Conservation (phyloP, 371 early-diverging fungal genomes). For the Syncephalis plumigaleata region DNA sequence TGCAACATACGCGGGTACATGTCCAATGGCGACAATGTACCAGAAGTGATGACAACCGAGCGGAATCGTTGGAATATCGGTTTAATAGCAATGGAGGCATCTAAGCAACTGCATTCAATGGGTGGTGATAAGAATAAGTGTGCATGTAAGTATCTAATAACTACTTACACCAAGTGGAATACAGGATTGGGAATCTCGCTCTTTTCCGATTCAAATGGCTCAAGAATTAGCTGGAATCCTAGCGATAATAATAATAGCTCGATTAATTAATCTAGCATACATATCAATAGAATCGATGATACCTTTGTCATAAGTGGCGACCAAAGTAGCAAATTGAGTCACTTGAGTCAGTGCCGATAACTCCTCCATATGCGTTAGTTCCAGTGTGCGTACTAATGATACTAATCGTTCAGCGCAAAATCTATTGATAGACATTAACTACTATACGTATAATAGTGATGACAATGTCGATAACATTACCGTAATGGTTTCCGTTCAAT, state of each 20-base stretch:
- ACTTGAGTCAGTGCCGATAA: conserved; percentile 68
- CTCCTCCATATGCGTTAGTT: conserved; percentile 82
- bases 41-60: conserved; percentile 97
- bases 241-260: too few relatives aligned
- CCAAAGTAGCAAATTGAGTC: conserved; percentile 90
- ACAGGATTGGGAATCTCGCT: conserved; percentile 91
- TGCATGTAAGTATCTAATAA: neutral
- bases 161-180: conserved; percentile 60
- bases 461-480: conserved; percentile 4
- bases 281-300: neutral
- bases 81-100: conserved; percentile 94
- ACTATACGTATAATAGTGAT: neutral
- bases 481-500: conserved; percentile 89
- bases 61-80: conserved; percentile 93
- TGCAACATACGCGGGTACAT: conserved; percentile 98
- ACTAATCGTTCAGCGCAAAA: conserved; percentile 90
- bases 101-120: conserved; percentile 60
- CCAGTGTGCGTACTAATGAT: conserved; percentile 79
- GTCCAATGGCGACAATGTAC: conserved; percentile 96
- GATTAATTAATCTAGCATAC: neutral
- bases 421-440: conserved; percentile 8
- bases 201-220: conserved; percentile 89
- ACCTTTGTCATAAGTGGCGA: conserved; percentile 91
- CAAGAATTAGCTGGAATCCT: conserved; percentile 91
- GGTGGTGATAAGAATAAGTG: neutral